These are phyloP conservation scores for Silene conica DNA, from an alignment of 148 eudicot genomes.

Conservation along the genomic window DNA sequence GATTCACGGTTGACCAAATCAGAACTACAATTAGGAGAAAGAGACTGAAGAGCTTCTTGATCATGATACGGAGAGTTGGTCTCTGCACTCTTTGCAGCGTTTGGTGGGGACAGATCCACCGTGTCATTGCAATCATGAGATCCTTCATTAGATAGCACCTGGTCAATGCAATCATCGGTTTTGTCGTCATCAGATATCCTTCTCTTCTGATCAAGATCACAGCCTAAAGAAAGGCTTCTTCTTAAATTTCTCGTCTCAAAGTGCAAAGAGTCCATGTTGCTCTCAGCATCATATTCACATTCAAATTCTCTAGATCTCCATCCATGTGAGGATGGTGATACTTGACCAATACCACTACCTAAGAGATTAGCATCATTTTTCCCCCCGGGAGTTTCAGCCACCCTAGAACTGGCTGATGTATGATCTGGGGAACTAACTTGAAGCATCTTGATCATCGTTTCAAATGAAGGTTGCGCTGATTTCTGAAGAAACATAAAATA, in stretches of 20 bases:
- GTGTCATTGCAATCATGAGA: constrained; percentile 29
- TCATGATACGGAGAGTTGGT: constrained; percentile 34
- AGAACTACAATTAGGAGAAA: constrained; percentile 37
- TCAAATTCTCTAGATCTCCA: constrained; percentile 60
- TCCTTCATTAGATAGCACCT: constrained; percentile 38
- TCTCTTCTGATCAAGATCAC: constrained; percentile 47
- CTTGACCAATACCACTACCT: constrained; percentile 20
- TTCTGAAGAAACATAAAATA: constrained; percentile 42
- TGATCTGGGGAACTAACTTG: constrained; percentile 41
- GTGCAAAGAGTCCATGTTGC: constrained; percentile 24
- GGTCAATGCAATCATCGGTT: constrained; percentile 45
- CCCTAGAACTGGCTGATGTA: constrained; percentile 21
- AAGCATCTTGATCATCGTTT: constrained; percentile 59
- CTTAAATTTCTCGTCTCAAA: constrained; percentile 29
- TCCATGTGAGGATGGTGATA: constrained; percentile 27
- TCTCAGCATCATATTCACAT: constrained; percentile 29
- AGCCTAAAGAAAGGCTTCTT: constrained; percentile 71
- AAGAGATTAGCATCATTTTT: constrained; percentile 24
- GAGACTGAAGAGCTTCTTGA: constrained; percentile 34
- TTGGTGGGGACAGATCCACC: constrained; percentile 20
- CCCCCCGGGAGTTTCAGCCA: constrained; percentile 18
- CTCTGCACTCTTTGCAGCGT: constrained; percentile 28
- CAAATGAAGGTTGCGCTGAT: constrained; percentile 49
- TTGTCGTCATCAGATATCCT: constrained; percentile 35
- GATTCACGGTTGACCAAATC: constrained; percentile 37